phyloP scores from a whole-genome alignment of 192 early-diverging fungal genomes.

The Rhizophagus clarus region DNA sequence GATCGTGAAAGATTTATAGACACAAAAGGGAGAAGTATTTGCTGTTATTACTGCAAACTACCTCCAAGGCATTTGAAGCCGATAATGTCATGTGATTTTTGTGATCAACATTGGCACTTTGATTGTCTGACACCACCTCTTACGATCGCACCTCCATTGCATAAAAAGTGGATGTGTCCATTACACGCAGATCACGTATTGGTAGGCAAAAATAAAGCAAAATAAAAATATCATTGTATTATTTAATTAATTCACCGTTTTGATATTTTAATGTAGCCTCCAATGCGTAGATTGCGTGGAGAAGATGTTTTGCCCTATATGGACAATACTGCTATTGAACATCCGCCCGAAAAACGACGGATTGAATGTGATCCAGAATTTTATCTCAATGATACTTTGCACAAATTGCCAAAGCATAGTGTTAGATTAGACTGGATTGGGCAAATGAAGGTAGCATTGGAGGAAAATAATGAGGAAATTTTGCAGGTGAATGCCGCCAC shows the following conservation, averaged over 20 bases:
- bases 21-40: constrained; percentile 9
- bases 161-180: constrained; percentile 33
- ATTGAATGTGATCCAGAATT: constrained; percentile 22
- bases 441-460: not conserved
- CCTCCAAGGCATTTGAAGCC: not conserved
- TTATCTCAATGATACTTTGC: constrained; percentile 6
- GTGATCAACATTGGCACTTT: constrained; percentile 22
- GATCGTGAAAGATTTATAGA: constrained; percentile 13
- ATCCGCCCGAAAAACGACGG: not conserved
- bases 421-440: not conserved
- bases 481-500: not conserved
- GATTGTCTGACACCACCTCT: constrained; percentile 27
- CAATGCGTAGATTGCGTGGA: not conserved
- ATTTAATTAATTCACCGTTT: not conserved
- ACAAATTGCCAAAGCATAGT: constrained; percentile 1
- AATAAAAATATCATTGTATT: no score
- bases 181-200: constrained; percentile 24
- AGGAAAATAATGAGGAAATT: not conserved
- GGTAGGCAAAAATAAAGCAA: constrained; percentile 22
- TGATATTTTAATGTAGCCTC: not conserved
- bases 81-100: constrained; percentile 29
- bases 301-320: not conserved
- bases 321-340: constrained; percentile 7
- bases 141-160: not conserved
- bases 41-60: constrained; percentile 14